A percentile compares a stretch with the other conserved stretches of the same genome.
These are phyloP conservation scores for Colletotrichum viniferum DNA, from an alignment of 2,329 filamentous ascomycete genomes.

Conservation along the genomic window DNA sequence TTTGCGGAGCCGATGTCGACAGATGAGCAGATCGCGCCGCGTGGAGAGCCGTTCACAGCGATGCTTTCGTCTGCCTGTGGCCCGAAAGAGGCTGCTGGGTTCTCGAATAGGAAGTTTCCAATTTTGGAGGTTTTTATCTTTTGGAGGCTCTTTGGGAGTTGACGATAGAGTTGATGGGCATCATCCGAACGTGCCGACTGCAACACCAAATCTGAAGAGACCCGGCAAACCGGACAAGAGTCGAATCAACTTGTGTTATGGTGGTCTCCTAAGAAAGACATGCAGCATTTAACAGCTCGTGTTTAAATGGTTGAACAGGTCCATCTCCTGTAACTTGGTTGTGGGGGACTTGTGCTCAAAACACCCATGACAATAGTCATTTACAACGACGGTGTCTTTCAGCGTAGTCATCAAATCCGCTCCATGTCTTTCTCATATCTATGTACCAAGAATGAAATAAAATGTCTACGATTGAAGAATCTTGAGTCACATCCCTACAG, in stretches of 20 bases:
- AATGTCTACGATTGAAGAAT: background rate
- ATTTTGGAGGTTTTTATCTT: background rate
- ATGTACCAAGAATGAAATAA: background rate
- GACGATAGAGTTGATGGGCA: background rate
- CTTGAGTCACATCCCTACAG: fast-evolving
- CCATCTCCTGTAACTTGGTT: background rate
- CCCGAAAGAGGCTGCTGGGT: background rate
- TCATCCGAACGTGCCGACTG: background rate
- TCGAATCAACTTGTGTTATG: background rate
- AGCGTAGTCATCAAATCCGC: background rate
- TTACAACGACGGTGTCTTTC: background rate
- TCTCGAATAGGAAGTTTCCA: background rate
- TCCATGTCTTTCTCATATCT: background rate
- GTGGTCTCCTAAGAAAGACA: fast-evolving
- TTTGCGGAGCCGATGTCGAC: background rate
- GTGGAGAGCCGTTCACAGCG: background rate
- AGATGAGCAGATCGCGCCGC: background rate
- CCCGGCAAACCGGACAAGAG: background rate
- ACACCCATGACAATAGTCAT: background rate
- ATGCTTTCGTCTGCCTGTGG: background rate
- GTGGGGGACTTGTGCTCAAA: background rate
- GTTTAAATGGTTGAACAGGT: fast-evolving
- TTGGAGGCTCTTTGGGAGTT: background rate
- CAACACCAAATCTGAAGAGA: background rate
- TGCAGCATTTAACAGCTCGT: fast-evolving